Percentiles rank a stretch among this genome's conserved stretches.
These are phyloP conservation scores for Amylocarpus encephaloides DNA, from an alignment of 2,329 filamentous ascomycete species.

Conservation along the genomic window DNA sequence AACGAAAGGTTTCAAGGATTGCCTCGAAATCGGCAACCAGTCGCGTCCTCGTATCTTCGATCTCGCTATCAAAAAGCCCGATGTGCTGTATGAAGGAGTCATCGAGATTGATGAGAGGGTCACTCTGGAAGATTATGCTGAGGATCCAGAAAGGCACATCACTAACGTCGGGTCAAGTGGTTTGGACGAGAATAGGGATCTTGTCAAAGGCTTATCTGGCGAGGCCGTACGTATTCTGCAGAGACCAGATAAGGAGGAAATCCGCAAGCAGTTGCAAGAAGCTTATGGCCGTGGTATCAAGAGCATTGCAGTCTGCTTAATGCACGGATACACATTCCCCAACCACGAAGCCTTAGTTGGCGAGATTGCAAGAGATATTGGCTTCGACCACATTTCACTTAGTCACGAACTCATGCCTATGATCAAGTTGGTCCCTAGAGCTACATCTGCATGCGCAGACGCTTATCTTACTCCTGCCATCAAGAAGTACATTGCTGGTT, in stretches of 20 bases:
- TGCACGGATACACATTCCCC: conserved; percentile 66
- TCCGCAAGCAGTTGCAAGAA: conserved; percentile 40
- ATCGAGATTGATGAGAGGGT: conserved; percentile 67
- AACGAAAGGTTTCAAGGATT: conserved; percentile 66
- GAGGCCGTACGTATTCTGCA: conserved; percentile 19
- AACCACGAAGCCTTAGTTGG: conserved; percentile 58
- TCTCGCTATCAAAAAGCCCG: conserved; percentile 59
- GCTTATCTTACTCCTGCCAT: conserved; percentile 65
- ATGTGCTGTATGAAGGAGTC: conserved; percentile 61
- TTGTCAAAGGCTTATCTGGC: conserved; percentile 17
- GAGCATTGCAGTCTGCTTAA: conserved; percentile 59
- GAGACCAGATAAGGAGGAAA: conserved; percentile 44
- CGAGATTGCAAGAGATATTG: conserved; percentile 54
- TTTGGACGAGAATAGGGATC: conserved; percentile 26
- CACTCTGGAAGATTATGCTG: conserved; percentile 64
- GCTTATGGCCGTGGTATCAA: conserved; percentile 53
- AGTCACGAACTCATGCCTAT: conserved; percentile 63
- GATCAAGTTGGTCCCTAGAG: conserved; percentile 65
- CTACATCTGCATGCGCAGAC: conserved; percentile 59
- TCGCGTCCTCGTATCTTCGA: conserved; percentile 67
- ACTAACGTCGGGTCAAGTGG: conserved; percentile 2
- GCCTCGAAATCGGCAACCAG: conserved; percentile 68
- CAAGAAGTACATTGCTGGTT: conserved; percentile 59
- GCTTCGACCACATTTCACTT: conserved; percentile 59
- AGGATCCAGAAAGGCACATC: conserved; percentile 45